phyloP scores from a whole-genome alignment of 306 rosid genomes.

The Ceratonia siliqua region DNA sequence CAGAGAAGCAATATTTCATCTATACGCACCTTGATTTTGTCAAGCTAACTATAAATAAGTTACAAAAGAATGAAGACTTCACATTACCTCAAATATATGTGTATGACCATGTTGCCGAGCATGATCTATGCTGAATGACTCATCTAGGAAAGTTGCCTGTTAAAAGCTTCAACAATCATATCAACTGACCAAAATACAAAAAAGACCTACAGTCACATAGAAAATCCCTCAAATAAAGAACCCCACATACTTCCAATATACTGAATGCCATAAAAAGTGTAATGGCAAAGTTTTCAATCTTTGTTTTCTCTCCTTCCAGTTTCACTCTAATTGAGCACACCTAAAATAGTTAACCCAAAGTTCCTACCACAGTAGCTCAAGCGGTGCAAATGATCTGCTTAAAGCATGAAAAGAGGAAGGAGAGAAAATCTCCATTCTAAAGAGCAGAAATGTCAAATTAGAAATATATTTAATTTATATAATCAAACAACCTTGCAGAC shows the following conservation, averaged over 20 bases:
- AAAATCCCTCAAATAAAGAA: no score
- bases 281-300: not conserved
- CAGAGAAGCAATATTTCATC: not conserved
- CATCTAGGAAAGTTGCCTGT: constrained; percentile 94
- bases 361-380: not conserved
- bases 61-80: constrained; percentile 20
- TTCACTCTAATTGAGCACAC: not conserved
- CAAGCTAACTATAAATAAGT: constrained; percentile 23
- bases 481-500: not conserved
- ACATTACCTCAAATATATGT: constrained; percentile 75
- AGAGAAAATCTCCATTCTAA: not conserved
- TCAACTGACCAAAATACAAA: not conserved
- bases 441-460: not conserved
- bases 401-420: not conserved
- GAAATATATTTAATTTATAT: not conserved
- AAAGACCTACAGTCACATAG: not conserved
- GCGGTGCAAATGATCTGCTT: constrained; percentile 4
- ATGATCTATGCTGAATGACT: constrained; percentile 73
- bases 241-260: no score
- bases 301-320: not conserved
- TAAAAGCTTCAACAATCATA: constrained; percentile 30
- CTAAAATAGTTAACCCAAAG: not conserved
- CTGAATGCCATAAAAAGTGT: no score
- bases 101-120: constrained; percentile 90
- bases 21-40: constrained; percentile 13